These are phyloP conservation scores for Chytriomyces sp. DNA, from an alignment of 192 early-diverging fungal species.

Conservation along the genomic window DNA sequence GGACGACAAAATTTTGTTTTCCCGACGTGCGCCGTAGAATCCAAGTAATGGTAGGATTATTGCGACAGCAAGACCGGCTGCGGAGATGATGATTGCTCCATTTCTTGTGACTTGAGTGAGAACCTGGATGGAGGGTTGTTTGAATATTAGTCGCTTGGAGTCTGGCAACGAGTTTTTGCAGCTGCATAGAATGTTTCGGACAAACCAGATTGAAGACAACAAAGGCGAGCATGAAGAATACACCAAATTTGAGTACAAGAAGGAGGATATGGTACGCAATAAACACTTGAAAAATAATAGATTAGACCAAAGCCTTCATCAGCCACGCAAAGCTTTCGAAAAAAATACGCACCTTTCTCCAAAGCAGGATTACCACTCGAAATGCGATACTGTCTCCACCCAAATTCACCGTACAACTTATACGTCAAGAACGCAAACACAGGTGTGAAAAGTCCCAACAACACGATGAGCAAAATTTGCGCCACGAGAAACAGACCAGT, in stretches of 20 bases:
- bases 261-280: slow-evolving; percentile 4
- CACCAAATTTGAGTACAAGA: slow-evolving; percentile 1
- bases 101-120: slow-evolving; percentile 4
- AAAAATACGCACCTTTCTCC: not conserved
- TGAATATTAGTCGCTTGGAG: too few species aligned
- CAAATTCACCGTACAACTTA: slow-evolving; percentile 8
- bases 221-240: slow-evolving; percentile 3
- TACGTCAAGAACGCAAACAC: not conserved
- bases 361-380: not conserved
- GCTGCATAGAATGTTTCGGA: too few species aligned
- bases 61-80: not conserved
- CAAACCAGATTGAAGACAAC: slow-evolving; percentile 1
- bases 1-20: not conserved
- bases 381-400: slow-evolving; percentile 20
- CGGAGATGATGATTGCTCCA: not conserved
- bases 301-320: too few species aligned
- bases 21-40: slow-evolving; percentile 7
- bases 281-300: not conserved
- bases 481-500: not conserved
- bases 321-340: too few species aligned
- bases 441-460: not conserved
- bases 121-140: not conserved
- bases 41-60: not conserved
- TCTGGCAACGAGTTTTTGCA: too few species aligned
- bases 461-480: not conserved